These are phyloP conservation scores for Myrica gale DNA, from an alignment of 306 rosid species.

Conservation along the genomic window DNA sequence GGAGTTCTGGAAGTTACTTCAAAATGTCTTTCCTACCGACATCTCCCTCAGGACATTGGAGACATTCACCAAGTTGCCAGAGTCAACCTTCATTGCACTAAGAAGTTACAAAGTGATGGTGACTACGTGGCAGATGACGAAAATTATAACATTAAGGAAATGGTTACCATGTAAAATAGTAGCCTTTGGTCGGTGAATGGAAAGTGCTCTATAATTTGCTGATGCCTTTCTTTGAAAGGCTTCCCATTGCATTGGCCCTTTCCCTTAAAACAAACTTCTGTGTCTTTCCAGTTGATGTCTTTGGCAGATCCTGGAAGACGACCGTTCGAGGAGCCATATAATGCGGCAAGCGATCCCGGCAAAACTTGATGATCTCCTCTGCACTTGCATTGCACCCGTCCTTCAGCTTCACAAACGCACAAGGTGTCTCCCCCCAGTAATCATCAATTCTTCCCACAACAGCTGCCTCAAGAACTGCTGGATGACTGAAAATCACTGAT, in stretches of 20 bases:
- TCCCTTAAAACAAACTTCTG: slow-evolving; percentile 63
- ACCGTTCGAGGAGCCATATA: slow-evolving; percentile 79
- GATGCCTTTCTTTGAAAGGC: slow-evolving; percentile 43
- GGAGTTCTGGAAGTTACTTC: too few relatives aligned
- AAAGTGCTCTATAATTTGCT: slow-evolving; percentile 48
- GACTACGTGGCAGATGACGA: too few relatives aligned
- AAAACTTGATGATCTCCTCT: slow-evolving; percentile 61
- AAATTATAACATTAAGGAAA: too few relatives aligned
- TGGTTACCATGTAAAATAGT: too few relatives aligned
- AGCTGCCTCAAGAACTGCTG: slow-evolving; percentile 73
- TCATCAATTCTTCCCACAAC: slow-evolving; percentile 82
- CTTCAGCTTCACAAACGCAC: slow-evolving; percentile 84
- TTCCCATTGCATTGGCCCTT: slow-evolving; percentile 76
- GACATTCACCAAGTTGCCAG: too few relatives aligned
- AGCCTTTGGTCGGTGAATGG: neutral
- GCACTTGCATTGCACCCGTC: slow-evolving; percentile 44
- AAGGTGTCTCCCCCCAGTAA: slow-evolving; percentile 86
- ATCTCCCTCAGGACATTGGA: too few relatives aligned
- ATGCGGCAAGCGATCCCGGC: slow-evolving; percentile 55
- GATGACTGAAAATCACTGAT: slow-evolving; percentile 65
- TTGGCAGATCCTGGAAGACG: slow-evolving; percentile 68
- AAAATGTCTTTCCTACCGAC: too few relatives aligned
- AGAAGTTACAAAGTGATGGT: too few relatives aligned
- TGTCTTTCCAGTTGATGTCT: slow-evolving; percentile 84
- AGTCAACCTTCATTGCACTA: too few relatives aligned